Base-by-base conservation (phyloP, 208 protist genomes). In the Trypanosoma grayi region DNA sequence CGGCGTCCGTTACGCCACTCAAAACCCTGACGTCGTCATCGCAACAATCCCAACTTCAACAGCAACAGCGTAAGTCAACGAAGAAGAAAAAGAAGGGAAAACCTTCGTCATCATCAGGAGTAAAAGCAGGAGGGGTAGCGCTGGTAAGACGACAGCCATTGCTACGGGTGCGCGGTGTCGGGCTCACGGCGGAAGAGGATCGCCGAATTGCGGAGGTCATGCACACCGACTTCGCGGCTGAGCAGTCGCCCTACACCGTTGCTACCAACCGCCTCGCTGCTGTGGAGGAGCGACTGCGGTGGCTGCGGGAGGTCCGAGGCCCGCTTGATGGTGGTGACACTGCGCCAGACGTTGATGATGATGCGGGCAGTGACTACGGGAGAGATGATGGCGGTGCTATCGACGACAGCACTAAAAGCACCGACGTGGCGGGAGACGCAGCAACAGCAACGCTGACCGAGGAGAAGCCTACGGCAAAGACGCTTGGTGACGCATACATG, bases 401-500 rank as follows among this genome's bases (percentile, higher is more conserved):
- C 58, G 14, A 53, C 46, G 14, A 65, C 13, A 18, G n/a, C 4
- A 30, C 33, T 22, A 46, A 24, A 13, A 3, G 43, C 18, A 25
- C 11, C 24, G 45, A 39, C 31, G 47, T 2, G 2, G 46, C n/a
- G 4, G 43, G 6, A 13, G 45, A 30, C 18, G 8, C 9, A 31
- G 34, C 36, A 54, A 36, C 20, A 44, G 34, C 11, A 20, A 41
- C 1, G 22, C 0, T 3, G 18, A n/a, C 22, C 16, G 27, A 43
- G 16, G 22, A 34, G 28, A 4, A 4, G 22, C 9, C 13, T 25
- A 65, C 66, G 3, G 57, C 57, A 18, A 62, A 50, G n/a, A 30
- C 34, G 11, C 18, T 84, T 69, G 81, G 78, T 16, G 75, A 87
- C 43, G 44, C 52, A 8, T 89, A 83, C 62, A 83, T 84, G 79